Percentiles rank a stretch among this genome's conserved stretches.
phyloP scores from a whole-genome alignment of 2,329 filamentous ascomycete genomes.

The Epichloe typhina region DNA sequence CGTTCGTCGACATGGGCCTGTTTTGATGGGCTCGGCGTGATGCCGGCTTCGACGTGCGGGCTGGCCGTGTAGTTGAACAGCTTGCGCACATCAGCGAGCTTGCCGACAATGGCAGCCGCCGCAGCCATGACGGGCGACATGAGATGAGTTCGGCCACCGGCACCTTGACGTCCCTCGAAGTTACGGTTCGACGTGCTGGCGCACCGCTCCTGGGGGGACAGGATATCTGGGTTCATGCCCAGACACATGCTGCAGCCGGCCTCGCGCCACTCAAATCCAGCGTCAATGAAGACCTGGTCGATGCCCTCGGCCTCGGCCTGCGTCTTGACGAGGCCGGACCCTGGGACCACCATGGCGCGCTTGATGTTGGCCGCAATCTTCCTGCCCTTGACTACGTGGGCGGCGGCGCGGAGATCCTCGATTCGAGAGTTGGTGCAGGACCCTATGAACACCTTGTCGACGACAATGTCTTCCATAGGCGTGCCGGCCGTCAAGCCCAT shows the following conservation, averaged over 20 bases:
- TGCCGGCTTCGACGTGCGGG: conserved; percentile 46
- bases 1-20: conserved; percentile 41
- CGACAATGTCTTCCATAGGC: conserved; percentile 75
- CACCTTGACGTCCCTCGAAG: conserved; percentile 92
- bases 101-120: conserved; percentile 77
- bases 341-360: conserved; percentile 90
- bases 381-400: conserved; percentile 73
- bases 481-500: conserved; percentile 87
- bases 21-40: conserved; percentile 18
- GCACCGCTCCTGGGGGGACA: conserved; percentile 78
- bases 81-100: conserved; percentile 82
- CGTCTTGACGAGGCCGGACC: conserved; percentile 85
- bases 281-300: conserved; percentile 81
- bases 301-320: conserved; percentile 86
- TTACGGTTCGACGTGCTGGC: conserved; percentile 95
- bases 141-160: conserved; percentile 78
- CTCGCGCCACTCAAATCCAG: conserved; percentile 96
- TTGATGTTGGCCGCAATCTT: conserved; percentile 82
- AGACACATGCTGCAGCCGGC: conserved; percentile 98
- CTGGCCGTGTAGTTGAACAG: conserved; percentile 48
- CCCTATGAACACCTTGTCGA: conserved; percentile 97
- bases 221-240: conserved; percentile 97
- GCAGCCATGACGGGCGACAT: conserved; percentile 98
- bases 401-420: conserved; percentile 83
- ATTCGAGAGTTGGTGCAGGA: conserved; percentile 97